Percentiles rank a stretch among this genome's conserved stretches.
These are phyloP conservation scores for Penicillium arizonense DNA, from an alignment of 495 filamentous ascomycete species.

Conservation along the genomic window DNA sequence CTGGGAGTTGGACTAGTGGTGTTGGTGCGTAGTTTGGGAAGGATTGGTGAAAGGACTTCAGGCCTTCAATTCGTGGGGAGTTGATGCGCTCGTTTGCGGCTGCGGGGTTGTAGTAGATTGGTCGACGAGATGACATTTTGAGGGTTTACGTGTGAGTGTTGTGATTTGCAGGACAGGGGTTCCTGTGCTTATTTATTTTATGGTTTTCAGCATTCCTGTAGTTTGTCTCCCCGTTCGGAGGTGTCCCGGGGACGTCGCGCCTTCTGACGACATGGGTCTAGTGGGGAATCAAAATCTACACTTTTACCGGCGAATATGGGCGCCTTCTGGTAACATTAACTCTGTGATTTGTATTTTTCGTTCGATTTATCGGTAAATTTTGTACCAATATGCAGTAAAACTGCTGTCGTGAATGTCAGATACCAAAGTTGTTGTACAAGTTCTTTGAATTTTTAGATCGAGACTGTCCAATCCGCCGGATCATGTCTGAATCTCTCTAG, in stretches of 20 bases:
- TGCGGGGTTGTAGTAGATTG: slow-evolving; percentile 33
- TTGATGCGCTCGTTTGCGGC: slow-evolving; percentile 18
- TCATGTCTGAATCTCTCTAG: too few relatives aligned
- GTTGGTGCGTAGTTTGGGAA: slow-evolving; percentile 52
- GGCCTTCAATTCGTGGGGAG: slow-evolving; percentile 12
- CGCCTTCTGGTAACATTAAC: slow-evolving; percentile 2
- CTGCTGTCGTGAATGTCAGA: too few relatives aligned
- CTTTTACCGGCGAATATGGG: neutral
- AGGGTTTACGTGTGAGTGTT: neutral
- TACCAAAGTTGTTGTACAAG: too few relatives aligned
- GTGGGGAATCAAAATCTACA: slow-evolving; percentile 6
- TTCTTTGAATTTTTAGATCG: too few relatives aligned
- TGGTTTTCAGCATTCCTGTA: neutral
- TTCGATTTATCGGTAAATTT: too few relatives aligned
- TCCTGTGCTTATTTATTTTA: neutral
- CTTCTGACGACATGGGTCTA: slow-evolving; percentile 15
- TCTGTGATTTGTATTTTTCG: too few relatives aligned
- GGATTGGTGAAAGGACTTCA: slow-evolving; percentile 45
- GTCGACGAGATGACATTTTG: slow-evolving; percentile 19
- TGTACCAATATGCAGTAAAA: too few relatives aligned
- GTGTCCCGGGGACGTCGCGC: slow-evolving; percentile 16
- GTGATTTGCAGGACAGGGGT: neutral
- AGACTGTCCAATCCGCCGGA: too few relatives aligned
- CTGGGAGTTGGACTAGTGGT: slow-evolving; percentile 48
- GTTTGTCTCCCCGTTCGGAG: too few relatives aligned